phyloP scores from a whole-genome alignment of 352 stramenopile genomes.

The Pilasporangium apinafurcum region DNA sequence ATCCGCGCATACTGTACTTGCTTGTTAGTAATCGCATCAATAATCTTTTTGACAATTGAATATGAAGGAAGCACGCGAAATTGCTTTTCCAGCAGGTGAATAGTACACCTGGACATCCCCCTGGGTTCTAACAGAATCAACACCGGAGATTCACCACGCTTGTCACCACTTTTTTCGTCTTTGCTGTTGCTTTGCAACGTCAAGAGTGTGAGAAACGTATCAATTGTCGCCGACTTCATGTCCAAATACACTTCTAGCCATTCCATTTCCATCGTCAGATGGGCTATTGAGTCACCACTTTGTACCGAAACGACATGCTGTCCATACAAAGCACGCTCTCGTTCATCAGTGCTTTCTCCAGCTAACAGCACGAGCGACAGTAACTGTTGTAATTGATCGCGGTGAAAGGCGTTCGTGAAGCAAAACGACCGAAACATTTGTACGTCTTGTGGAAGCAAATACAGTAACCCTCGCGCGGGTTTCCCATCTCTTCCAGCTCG shows the following conservation, averaged over 20 bases:
- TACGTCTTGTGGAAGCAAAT: slow-evolving; percentile 60
- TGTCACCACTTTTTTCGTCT: neutral
- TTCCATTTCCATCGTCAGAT: slow-evolving; percentile 42
- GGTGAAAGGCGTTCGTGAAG: slow-evolving; percentile 62
- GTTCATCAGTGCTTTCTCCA: neutral
- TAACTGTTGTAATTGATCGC: slow-evolving; percentile 38
- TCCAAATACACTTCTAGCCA: slow-evolving; percentile 61
- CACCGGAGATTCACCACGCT: neutral
- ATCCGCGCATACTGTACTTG: slow-evolving; percentile 6
- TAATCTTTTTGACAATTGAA: slow-evolving; percentile 31
- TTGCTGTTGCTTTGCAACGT: slow-evolving; percentile 25
- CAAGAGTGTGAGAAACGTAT: slow-evolving; percentile 73
- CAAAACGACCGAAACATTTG: slow-evolving; percentile 61
- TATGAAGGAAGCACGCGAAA: slow-evolving; percentile 19
- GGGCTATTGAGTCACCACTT: neutral
- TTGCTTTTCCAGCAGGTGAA: slow-evolving; percentile 53
- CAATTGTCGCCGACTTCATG: slow-evolving; percentile 64
- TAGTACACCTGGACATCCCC: slow-evolving; percentile 42
- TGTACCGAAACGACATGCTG: slow-evolving; percentile 19
- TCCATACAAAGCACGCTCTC: neutral
- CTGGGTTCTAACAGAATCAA: slow-evolving; percentile 28
- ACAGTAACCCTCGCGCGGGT: slow-evolving; percentile 51
- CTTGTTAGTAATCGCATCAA: slow-evolving; percentile 5
- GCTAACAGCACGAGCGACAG: slow-evolving; percentile 31
- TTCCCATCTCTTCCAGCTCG: slow-evolving; percentile 93